Conservation (phyloP, 2,329 filamentous ascomycete species). For the Botrytis squamosa region DNA sequence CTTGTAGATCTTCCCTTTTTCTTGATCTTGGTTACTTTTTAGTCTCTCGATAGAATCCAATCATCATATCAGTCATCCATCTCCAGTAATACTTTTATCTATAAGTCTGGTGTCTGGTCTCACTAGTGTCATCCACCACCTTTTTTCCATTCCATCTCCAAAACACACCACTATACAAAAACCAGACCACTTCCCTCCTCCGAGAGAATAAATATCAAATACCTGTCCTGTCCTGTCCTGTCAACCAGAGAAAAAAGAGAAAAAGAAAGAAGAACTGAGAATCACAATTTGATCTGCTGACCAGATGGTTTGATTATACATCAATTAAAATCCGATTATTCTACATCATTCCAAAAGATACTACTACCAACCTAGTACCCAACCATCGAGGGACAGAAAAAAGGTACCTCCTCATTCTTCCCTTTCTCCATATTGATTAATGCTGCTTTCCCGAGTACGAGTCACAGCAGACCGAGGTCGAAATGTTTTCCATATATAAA, state of each 20-base stretch:
- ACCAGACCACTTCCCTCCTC: neutral
- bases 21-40: neutral
- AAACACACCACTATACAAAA: neutral
- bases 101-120: neutral
- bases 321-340: neutral
- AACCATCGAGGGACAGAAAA: neutral
- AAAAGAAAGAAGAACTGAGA: neutral
- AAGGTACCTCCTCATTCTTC: neutral
- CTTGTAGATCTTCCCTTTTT: slow-evolving; percentile 1
- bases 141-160: neutral
- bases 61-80: neutral
- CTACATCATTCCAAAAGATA: slow-evolving; percentile 17
- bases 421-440: neutral
- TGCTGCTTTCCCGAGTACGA: slow-evolving; percentile 7
- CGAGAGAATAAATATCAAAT: neutral
- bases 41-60: neutral
- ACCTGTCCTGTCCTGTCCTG: no score
- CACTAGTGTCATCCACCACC: neutral
- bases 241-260: neutral
- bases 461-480: neutral
- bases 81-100: neutral
- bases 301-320: slow-evolving; percentile 19
- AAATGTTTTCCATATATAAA: neutral
- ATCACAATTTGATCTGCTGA: neutral
- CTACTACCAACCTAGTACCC: neutral